Evolutionary conservation across 768 basidiomycete species (phyloP).

Genomic region (Mycena albidolilacea): DNA sequence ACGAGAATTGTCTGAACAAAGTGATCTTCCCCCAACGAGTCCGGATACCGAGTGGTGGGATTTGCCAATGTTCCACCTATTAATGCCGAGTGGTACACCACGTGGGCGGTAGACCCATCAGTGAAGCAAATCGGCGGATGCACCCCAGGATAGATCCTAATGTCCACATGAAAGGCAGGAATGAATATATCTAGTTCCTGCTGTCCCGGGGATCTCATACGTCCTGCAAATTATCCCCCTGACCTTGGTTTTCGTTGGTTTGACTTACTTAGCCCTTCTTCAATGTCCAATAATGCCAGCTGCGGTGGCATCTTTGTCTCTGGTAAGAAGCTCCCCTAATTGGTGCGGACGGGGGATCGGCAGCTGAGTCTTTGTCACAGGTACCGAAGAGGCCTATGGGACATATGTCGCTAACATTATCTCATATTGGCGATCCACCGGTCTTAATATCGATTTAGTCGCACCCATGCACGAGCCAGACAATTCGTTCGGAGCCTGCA

Average conservation of each 20-base stretch:
- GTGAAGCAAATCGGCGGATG: neutral
- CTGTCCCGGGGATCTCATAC: too few species aligned
- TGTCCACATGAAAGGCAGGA: slow-evolving; percentile 55
- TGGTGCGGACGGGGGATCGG: neutral
- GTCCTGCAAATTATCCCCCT: too few species aligned
- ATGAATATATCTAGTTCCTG: slow-evolving; percentile 55
- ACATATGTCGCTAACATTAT: slow-evolving; percentile 59
- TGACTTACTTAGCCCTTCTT: too few species aligned
- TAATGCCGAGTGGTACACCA: too few species aligned
- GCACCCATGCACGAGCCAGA: slow-evolving; percentile 64
- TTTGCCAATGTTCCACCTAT: slow-evolving; percentile 40
- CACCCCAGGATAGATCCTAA: slow-evolving; percentile 51
- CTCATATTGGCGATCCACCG: slow-evolving; percentile 54
- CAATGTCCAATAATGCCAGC: slow-evolving; percentile 51
- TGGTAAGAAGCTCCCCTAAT: slow-evolving; percentile 36
- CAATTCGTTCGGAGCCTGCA: slow-evolving; percentile 55
- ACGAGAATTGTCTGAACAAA: slow-evolving; percentile 37
- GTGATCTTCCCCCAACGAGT: slow-evolving; percentile 30
- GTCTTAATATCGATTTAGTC: slow-evolving; percentile 56
- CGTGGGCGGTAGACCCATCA: too few species aligned
- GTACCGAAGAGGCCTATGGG: slow-evolving; percentile 56
- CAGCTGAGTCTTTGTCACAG: slow-evolving; percentile 30
- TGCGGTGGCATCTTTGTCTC: slow-evolving; percentile 54
- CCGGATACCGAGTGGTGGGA: slow-evolving; percentile 35
- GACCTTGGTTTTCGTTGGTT: too few species aligned